Evolutionary conservation across 768 basidiomycete genomes (phyloP).

Genomic region (Termitomyces sp.): DNA sequence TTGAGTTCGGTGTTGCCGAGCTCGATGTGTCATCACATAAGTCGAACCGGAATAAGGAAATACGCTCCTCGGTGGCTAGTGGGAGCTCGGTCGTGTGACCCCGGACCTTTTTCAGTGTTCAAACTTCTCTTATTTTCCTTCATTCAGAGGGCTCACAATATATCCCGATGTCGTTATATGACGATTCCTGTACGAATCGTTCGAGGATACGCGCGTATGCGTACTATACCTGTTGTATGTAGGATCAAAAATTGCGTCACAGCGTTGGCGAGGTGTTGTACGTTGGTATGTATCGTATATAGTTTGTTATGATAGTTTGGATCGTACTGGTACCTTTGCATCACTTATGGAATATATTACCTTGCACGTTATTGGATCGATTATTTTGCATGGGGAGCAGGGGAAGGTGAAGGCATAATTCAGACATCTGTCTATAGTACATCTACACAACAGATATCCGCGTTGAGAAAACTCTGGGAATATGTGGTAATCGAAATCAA

Average conservation of each 20-base stretch:
- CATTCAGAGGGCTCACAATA: neutral
- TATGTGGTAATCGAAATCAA: neutral
- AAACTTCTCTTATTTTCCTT: neutral
- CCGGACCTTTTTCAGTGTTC: neutral
- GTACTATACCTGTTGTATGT: neutral
- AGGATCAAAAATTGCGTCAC: neutral
- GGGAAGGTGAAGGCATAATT: no score
- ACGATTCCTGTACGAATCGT: neutral
- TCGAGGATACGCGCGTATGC: neutral
- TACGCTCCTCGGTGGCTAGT: constrained; percentile 4
- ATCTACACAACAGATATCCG: neutral
- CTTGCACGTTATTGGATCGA: neutral
- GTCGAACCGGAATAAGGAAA: neutral
- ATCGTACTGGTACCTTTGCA: neutral
- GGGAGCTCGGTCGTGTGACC: constrained; percentile 3
- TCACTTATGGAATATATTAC: neutral
- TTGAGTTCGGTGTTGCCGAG: constrained; percentile 28
- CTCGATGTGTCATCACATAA: constrained; percentile 4
- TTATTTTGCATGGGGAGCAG: no score
- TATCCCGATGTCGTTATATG: neutral
- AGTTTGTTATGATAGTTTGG: neutral
- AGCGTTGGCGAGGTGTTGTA: neutral
- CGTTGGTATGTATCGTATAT: neutral
- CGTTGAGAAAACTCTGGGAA: neutral
- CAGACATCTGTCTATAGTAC: no score